A percentile compares a stretch with the other conserved stretches of the same genome.
phyloP scores from a whole-genome alignment of 148 eudicot species.

The Rhododendron vialii region DNA sequence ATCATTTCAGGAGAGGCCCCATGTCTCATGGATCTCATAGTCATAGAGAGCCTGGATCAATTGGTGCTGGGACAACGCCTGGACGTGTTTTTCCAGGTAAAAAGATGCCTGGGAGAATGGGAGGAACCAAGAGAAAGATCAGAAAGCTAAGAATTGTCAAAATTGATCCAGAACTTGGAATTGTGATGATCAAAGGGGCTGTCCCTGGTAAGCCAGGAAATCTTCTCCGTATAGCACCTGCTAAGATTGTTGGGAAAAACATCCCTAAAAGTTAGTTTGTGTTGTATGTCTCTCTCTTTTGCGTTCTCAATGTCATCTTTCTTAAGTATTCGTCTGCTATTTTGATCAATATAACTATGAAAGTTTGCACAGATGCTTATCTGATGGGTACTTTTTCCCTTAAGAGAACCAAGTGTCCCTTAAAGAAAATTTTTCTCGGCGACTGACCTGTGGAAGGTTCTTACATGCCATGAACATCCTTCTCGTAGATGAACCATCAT shows the following conservation, averaged over 20 bases:
- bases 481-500: neutral
- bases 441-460: neutral
- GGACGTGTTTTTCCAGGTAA: conserved; percentile 87
- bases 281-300: conserved; percentile 1
- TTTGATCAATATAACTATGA: neutral
- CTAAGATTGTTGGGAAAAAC: conserved; percentile 91
- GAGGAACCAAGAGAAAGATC: conserved; percentile 82
- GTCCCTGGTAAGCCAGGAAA: conserved; percentile 98
- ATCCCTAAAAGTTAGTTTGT: conserved; percentile 66
- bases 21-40: conserved; percentile 99
- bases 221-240: conserved; percentile 79
- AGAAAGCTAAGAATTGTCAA: conserved; percentile 77
- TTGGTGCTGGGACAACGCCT: conserved; percentile 98
- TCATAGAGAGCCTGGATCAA: conserved; percentile 84
- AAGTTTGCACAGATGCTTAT: neutral
- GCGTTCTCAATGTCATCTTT: neutral
- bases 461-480: neutral
- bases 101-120: conserved; percentile 99
- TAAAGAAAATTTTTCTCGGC: neutral
- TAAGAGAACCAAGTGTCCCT: neutral
- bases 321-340: neutral
- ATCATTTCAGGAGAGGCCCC: conserved; percentile 85
- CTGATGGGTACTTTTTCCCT: neutral
- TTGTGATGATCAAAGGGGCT: conserved; percentile 92
- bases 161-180: conserved; percentile 72